These are phyloP conservation scores for Fusarium fracticaudum DNA, from an alignment of 2,329 filamentous ascomycete species.

Conservation along the genomic window DNA sequence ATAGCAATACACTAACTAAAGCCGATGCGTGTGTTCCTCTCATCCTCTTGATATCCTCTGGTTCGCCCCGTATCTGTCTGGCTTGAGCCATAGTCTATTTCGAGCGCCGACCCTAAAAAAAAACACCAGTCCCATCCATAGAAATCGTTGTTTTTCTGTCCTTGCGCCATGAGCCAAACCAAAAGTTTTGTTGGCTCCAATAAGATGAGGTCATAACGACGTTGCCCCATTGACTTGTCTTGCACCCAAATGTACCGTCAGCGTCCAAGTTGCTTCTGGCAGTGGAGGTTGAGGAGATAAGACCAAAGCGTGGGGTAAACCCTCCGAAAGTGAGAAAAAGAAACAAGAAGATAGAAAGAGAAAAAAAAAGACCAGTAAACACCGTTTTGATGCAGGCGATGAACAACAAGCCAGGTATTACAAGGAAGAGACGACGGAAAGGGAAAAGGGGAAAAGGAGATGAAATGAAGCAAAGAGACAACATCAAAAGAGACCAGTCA, in stretches of 20 bases:
- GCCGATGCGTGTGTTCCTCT: neutral
- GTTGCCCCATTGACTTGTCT: conserved; percentile 19
- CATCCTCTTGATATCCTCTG: conserved; percentile 8
- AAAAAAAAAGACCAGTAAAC: neutral
- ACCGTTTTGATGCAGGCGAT: conserved; percentile 19
- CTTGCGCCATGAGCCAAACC: conserved; percentile 36
- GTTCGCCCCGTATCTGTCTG: conserved; percentile 27
- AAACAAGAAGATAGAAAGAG: neutral
- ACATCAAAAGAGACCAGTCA: conserved; percentile 10
- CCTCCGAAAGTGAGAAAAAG: conserved; percentile 2
- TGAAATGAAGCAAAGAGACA: conserved; percentile 10
- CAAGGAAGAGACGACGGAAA: conserved; percentile 1
- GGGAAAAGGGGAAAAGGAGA: conserved; percentile 1
- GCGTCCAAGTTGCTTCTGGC: neutral
- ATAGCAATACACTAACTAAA: conserved; percentile 8
- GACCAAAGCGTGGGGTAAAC: neutral
- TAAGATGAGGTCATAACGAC: conserved; percentile 24
- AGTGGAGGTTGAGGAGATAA: neutral
- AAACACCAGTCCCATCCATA: conserved; percentile 22
- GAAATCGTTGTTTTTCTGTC: conserved; percentile 24
- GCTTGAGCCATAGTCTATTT: conserved; percentile 41
- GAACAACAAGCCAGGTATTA: neutral
- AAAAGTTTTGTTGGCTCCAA: conserved; percentile 26
- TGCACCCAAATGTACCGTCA: conserved; percentile 1
- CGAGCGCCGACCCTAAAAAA: conserved; percentile 26